These are phyloP conservation scores for Fraxinus sp. DNA, from an alignment of 305 asterid species.

Conservation along the genomic window DNA sequence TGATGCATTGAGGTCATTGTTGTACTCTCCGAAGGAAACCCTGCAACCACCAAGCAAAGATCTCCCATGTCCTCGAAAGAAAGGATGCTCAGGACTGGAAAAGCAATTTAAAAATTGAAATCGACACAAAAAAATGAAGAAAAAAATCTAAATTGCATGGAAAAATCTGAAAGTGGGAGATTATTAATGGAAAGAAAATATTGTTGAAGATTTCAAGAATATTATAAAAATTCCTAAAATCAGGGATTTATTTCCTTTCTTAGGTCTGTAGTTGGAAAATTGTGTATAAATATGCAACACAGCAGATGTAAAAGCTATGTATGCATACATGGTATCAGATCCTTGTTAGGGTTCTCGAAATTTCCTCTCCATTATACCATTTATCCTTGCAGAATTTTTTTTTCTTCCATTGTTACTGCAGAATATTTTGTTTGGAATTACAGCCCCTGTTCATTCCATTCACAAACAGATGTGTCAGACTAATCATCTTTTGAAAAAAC, in stretches of 20 bases:
- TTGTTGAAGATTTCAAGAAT: not conserved
- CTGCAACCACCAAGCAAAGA: constrained; percentile 80
- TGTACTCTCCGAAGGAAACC: constrained; percentile 53
- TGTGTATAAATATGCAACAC: not conserved
- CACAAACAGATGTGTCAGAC: not conserved
- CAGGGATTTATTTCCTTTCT: not conserved
- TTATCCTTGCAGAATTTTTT: not conserved
- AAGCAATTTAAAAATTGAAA: constrained; percentile 4
- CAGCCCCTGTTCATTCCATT: not conserved
- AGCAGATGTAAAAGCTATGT: not conserved
- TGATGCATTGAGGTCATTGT: constrained; percentile 57
- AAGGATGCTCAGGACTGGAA: constrained; percentile 80
- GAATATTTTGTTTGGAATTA: not conserved
- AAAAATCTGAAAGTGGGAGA: not conserved
- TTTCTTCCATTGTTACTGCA: not conserved
- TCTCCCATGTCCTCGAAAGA: constrained; percentile 74
- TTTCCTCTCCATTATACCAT: not conserved
- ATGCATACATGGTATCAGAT: not conserved
- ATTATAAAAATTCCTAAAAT: not conserved
- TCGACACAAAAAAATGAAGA: constrained; percentile 3
- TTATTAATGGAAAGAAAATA: constrained; percentile 13
- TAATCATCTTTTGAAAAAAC: not conserved
- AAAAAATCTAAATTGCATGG: constrained; percentile 7
- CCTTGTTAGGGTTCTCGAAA: not conserved
- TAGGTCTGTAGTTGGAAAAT: not conserved